Evolutionary conservation across 768 basidiomycete genomes (phyloP), one percentile per base, ranked within the genome.

Genomic region (Hypholoma sublateritium): DNA sequence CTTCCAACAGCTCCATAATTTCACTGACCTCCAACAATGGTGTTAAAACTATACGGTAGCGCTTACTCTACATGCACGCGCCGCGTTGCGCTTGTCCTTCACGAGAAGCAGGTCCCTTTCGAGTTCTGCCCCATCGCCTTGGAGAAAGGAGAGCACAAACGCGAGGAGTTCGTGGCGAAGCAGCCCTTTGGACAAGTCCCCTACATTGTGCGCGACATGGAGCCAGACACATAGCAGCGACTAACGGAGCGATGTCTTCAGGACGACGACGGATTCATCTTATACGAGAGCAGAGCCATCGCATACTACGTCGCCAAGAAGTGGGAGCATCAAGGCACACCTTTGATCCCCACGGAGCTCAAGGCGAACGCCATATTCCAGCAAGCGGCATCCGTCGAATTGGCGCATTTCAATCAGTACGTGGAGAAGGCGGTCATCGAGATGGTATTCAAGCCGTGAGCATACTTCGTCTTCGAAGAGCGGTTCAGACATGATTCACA

Each of bases 131-230:
- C 45, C 5, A 52, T 88, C 59, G 70, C 86, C 60, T 51, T 83
- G 19, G 1, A 45, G 43, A 77, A 77, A 59, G 67, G 64, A n/a
- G 74, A 77, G 39, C 81, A 86, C 39, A 87, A 84, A 67, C 3
- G 65, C 0, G 64, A 78, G 0, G 77, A 62, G 8, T 81, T 70
- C 71, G 19, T 78, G 14, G 63, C 69, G 32, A 70, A 75, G 49
- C 86, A 91, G 61, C 89, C 89, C 0, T 88, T 87, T 62, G 84
- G 84, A 17, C 81, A 84, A 61, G 74, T 86, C 24, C 85, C 86
- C 2, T 81, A 78, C 65, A 75, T 87, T 53, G 81, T 79, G 55
- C 35, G 28, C 28, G 9, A 7, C 5, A 32, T 7, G 28, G 5
- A 32, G 28, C 6, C 1, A 7, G 28, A 32, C 6, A 22, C n/a